Evolutionary conservation across 306 rosid species (phyloP), one percentile per base, ranked within the genome.

Genomic region (Prunus mume): DNA sequence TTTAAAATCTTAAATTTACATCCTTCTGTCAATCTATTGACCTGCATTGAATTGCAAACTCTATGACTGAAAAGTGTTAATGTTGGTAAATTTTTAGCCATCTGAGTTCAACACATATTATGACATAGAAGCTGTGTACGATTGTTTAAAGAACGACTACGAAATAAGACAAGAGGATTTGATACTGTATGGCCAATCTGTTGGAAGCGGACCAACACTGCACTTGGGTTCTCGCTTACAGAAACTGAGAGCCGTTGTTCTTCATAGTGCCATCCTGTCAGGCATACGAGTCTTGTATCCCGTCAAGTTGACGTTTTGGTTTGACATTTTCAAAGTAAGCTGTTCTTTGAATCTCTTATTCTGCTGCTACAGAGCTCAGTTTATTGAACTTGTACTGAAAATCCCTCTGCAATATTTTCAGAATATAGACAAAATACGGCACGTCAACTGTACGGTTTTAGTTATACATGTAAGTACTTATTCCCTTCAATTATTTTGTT

Each of bases 261-360:
- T 96, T 79, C 99, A 96, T 60, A 96, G 99, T 69, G 98, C 97
- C 71, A 96, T 96, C 71, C 98, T 96, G 74, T 96, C 99, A 0
- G 99, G 99, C 81, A 85, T 96, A 70, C 87, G 99, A 57, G 99
- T 96, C 68, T 74, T 96, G 83, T 96, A 92, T 78, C 97, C 97
- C 64, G 96, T 96, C 75, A 96, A 89, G 86, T 84, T 96, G 89
- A 88, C 98, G 52, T 87, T 96, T 86, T 96, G 98, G 98, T 96
- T 96, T 65, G 99, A 96, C 87, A 96, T 96, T 30, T 96, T 91
- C 82, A 96, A 96, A 84, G 99, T 96, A 81, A 82, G 91, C 83
- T 73, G n/a, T 73, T 74, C 67, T 65, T 73, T 57, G 7, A 34
- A 4, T 46, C 78, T 79, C 47, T 32, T 69, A 24, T 46, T 65